phyloP scores from a whole-genome alignment of 108 stramenopile species.

The Cylindrotheca fusiformis region DNA sequence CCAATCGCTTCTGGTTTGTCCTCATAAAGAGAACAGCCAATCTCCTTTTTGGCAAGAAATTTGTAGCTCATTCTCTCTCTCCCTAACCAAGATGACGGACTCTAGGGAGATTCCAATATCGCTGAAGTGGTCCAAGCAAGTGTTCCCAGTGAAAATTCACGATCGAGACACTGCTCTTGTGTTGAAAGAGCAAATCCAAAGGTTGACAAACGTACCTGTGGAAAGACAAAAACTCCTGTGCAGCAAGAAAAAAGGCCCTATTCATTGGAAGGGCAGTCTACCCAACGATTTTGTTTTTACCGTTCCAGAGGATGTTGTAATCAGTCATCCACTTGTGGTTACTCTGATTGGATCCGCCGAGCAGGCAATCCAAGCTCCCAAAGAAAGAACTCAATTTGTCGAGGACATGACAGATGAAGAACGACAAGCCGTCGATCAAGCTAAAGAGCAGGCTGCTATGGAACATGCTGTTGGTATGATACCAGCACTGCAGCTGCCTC shows the following conservation, averaged over 20 bases:
- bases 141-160: slow-evolving; percentile 19
- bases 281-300: slow-evolving; percentile 30
- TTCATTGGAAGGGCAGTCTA: slow-evolving; percentile 49
- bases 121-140: slow-evolving; percentile 51
- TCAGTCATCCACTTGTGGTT: slow-evolving; percentile 4
- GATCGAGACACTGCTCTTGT: slow-evolving; percentile 6
- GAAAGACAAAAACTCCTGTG: slow-evolving; percentile 43
- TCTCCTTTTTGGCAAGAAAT: too few relatives aligned
- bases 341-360: slow-evolving; percentile 61
- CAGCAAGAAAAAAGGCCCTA: slow-evolving; percentile 2
- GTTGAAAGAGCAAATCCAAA: slow-evolving; percentile 36
- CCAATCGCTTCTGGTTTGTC: too few relatives aligned
- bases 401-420: slow-evolving; percentile 51
- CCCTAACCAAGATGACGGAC: too few relatives aligned
- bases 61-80: too few relatives aligned
- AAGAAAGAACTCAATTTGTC: slow-evolving; percentile 27
- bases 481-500: slow-evolving; percentile 33
- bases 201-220: slow-evolving; percentile 38
- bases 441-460: slow-evolving; percentile 11
- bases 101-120: slow-evolving; percentile 28
- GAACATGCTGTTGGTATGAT: slow-evolving; percentile 33
- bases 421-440: slow-evolving; percentile 20
- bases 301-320: background rate
- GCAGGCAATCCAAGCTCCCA: slow-evolving; percentile 23
- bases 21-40: too few relatives aligned